These are phyloP conservation scores for Plasmodium falciparum DNA, from an alignment of 169 alveolate species.

Conservation along the genomic window DNA sequence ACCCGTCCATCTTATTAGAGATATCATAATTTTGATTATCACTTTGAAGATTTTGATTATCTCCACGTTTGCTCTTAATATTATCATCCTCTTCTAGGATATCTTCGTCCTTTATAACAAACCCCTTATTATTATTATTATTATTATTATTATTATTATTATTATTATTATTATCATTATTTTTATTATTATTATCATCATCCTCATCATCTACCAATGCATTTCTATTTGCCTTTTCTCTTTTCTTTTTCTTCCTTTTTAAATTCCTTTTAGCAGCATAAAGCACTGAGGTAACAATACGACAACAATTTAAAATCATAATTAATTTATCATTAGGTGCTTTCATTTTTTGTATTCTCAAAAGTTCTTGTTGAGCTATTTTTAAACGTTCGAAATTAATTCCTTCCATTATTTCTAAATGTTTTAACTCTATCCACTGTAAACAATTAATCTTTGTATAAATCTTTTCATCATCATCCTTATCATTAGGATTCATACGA, in stretches of 20 bases:
- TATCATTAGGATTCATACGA: constrained; percentile 82
- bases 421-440: constrained; percentile 83
- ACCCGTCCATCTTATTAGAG: not conserved
- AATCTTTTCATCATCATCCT: constrained; percentile 81
- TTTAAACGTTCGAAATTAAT: constrained; percentile 32
- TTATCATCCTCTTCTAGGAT: not conserved
- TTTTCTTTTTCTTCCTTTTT: constrained; percentile 2
- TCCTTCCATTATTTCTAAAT: constrained; percentile 75
- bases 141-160: not conserved
- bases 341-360: constrained; percentile 72
- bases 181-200: constrained; percentile 75
- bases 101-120: too few species aligned
- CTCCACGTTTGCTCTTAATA: not conserved
- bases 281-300: constrained; percentile 80
- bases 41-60: not conserved
- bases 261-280: constrained; percentile 71
- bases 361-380: constrained; percentile 48
- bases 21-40: too few species aligned
- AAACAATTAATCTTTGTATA: constrained; percentile 81
- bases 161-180: constrained; percentile 75
- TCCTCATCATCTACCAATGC: constrained; percentile 70
- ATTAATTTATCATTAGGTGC: constrained; percentile 87
- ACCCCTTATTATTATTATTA: not conserved
- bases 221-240: not conserved
- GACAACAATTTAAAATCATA: constrained; percentile 82